Conservation (phyloP, 805 yeast species). For the Candida succiphila region DNA sequence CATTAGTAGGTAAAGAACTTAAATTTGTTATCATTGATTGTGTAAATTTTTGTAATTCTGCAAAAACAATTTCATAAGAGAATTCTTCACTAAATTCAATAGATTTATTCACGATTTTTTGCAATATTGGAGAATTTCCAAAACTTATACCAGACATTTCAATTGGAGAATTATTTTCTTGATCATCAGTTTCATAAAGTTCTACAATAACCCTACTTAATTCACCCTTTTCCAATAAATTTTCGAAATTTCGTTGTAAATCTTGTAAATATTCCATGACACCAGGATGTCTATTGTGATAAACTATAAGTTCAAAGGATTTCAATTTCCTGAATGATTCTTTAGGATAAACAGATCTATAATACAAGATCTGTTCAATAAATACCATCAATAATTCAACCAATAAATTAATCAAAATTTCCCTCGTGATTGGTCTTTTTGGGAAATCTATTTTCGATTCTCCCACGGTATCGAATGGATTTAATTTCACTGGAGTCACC, state of each 20-base stretch:
- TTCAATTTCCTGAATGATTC: constrained; percentile 34
- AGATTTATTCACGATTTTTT: constrained; percentile 4
- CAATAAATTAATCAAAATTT: constrained; percentile 18
- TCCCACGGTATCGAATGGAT: not conserved
- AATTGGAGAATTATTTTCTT: not conserved
- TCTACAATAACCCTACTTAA: constrained; percentile 15
- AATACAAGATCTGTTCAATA: constrained; percentile 45
- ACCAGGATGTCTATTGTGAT: constrained; percentile 36
- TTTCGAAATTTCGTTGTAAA: constrained; percentile 15
- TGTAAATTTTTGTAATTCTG: constrained; percentile 11
- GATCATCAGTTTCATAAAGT: not conserved
- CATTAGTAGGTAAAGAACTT: not conserved
- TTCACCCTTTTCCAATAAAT: constrained; percentile 11
- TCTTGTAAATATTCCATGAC: constrained; percentile 28
- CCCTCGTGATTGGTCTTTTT: not conserved
- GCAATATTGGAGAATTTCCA: constrained; percentile 17
- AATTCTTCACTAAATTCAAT: constrained; percentile 5
- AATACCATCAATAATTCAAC: constrained; percentile 41
- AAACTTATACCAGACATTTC: constrained; percentile 20
- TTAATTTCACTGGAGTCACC: not conserved
- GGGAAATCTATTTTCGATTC: not conserved
- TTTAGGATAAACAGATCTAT: constrained; percentile 41
- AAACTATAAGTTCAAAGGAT: constrained; percentile 32
- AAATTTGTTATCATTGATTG: not conserved
- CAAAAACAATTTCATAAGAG: constrained; percentile 7